Conservation (phyloP, 306 rosid genomes). For the Argentina anserina region DNA sequence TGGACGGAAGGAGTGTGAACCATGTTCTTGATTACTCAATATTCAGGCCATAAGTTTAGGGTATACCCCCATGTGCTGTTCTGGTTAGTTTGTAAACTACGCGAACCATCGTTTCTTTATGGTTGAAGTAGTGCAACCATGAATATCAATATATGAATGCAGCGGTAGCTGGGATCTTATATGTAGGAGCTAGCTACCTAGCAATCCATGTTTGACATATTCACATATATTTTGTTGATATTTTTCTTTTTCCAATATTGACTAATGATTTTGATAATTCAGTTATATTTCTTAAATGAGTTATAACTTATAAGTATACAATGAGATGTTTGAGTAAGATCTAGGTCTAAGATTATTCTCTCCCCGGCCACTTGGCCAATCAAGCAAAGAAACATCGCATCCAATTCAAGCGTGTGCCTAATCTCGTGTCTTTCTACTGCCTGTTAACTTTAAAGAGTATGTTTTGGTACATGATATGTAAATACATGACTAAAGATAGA, state of each 20-base stretch:
- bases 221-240: not conserved
- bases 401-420: too few relatives aligned
- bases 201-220: not conserved
- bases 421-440: too few relatives aligned
- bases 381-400: not conserved
- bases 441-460: too few relatives aligned
- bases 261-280: not conserved
- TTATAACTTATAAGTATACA: not conserved
- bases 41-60: conserved; percentile 26
- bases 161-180: not conserved
- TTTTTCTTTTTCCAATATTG: not conserved
- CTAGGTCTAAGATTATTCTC: not conserved
- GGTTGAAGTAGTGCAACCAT: not conserved
- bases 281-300: not conserved
- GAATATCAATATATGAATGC: not conserved
- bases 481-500: too few relatives aligned
- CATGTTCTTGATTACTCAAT: conserved; percentile 30
- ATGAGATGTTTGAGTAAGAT: not conserved
- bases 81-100: not conserved
- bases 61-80: conserved; percentile 41
- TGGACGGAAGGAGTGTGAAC: conserved; percentile 32
- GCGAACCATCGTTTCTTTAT: not conserved
- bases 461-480: too few relatives aligned
- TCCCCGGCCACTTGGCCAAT: too few relatives aligned
- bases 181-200: too few relatives aligned